Percentiles rank a stretch among this genome's conserved stretches.
These are phyloP conservation scores for Calonectria montana DNA, from an alignment of 2,329 filamentous ascomycete genomes.

Conservation along the genomic window DNA sequence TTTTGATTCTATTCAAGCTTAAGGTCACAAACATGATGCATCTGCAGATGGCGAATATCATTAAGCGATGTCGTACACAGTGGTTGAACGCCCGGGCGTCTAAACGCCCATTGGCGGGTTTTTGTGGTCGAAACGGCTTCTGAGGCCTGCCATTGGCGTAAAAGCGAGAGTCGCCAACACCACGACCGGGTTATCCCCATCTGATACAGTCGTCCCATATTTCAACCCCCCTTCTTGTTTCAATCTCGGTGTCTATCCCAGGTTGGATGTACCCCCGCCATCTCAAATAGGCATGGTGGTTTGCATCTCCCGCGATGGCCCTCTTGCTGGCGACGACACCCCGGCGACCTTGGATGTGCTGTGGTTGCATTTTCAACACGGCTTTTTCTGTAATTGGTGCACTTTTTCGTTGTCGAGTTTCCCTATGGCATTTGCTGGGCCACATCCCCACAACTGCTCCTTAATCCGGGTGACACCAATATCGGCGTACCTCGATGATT, in stretches of 20 bases:
- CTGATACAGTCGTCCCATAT: constrained; percentile 6
- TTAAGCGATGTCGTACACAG: too few relatives aligned
- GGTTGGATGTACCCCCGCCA: background rate
- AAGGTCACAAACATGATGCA: background rate
- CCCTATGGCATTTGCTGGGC: background rate
- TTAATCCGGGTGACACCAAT: constrained; percentile 10
- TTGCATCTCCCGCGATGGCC: background rate
- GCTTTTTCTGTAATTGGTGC: constrained; percentile 14
- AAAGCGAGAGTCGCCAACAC: background rate
- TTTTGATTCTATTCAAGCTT: background rate
- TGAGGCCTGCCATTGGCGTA: background rate
- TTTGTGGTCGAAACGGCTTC: background rate
- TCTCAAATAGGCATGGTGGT: background rate
- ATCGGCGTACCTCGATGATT: background rate
- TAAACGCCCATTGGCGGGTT: background rate
- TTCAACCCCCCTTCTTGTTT: constrained; percentile 22
- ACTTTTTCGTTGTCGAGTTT: background rate
- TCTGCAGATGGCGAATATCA: background rate
- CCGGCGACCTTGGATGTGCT: background rate
- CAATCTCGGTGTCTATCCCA: constrained; percentile 16
- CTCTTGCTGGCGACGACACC: background rate
- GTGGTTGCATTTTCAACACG: background rate
- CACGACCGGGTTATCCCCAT: background rate
- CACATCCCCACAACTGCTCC: background rate
- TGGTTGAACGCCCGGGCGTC: background rate